phyloP scores from a whole-genome alignment of 31 red algal genomes.

The Odonthalia washingtoniensis region DNA sequence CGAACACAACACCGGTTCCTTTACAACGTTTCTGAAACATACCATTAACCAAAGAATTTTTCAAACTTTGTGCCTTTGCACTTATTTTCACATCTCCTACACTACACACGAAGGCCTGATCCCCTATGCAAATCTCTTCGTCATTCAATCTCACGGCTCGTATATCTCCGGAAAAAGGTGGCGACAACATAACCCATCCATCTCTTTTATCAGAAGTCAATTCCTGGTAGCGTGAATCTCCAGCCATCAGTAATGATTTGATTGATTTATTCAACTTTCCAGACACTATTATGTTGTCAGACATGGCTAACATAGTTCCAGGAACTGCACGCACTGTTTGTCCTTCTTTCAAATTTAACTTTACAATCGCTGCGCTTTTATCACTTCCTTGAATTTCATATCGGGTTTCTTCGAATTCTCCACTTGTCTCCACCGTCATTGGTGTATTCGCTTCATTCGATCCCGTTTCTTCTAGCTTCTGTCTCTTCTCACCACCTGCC shows the following conservation, averaged over 20 bases:
- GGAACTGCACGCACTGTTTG: neutral
- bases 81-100: neutral
- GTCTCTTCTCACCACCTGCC: too few relatives aligned
- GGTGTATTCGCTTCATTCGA: too few relatives aligned
- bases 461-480: too few relatives aligned
- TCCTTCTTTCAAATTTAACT: neutral
- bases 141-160: neutral
- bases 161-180: neutral
- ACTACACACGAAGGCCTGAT: neutral
- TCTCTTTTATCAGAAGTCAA: neutral
- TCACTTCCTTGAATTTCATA: neutral
- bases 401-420: neutral
- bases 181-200: neutral
- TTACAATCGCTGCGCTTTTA: neutral
- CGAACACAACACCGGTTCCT: slow-evolving; percentile 3
- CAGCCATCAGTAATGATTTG: neutral
- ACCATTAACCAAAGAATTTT: neutral
- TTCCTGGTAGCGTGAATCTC: neutral
- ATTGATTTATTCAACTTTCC: neutral
- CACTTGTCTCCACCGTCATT: too few relatives aligned
- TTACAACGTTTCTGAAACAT: neutral
- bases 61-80: neutral
- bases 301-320: slow-evolving; percentile 2
- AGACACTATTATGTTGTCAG: neutral
- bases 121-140: slow-evolving; percentile 8